Conservation (phyloP, 495 filamentous ascomycete genomes). For the Glonium stellatum region DNA sequence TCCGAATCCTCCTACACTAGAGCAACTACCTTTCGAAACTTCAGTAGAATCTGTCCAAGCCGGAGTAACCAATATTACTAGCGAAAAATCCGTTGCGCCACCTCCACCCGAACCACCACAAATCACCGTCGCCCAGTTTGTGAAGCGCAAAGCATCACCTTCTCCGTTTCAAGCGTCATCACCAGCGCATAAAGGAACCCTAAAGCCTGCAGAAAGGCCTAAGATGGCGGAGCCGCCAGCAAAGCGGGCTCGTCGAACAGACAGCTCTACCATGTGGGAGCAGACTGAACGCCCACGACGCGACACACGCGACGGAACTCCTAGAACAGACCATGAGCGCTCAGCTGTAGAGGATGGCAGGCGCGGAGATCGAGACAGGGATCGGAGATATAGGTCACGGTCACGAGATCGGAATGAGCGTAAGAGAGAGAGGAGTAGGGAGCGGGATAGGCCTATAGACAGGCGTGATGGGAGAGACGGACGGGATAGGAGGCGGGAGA, state of each 20-base stretch:
- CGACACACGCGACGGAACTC: conserved; percentile 11
- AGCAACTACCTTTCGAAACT: neutral
- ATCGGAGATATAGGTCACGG: conserved; percentile 34
- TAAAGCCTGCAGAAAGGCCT: neutral
- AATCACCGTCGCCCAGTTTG: neutral
- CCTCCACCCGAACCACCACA: neutral
- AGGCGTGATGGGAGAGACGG: conserved; percentile 7
- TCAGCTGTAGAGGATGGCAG: conserved; percentile 17
- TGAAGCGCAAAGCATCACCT: neutral
- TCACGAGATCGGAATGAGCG: neutral
- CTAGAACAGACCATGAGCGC: conserved; percentile 31
- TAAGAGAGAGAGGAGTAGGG: conserved; percentile 2
- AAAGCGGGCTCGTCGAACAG: conserved; percentile 47
- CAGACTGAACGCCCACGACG: conserved; percentile 34
- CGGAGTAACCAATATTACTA: no score
- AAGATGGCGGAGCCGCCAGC: conserved; percentile 48
- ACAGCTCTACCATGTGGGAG: conserved; percentile 52
- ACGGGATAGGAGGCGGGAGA: neutral
- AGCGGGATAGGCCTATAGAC: neutral
- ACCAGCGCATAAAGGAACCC: no score
- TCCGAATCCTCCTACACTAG: neutral
- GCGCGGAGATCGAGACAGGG: neutral
- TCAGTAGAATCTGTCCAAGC: neutral
- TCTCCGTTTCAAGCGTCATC: neutral
- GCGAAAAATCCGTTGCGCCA: neutral